A percentile compares a stretch with the other conserved stretches of the same genome.
These are phyloP conservation scores for Cucurbita maxima DNA, from an alignment of 306 rosid genomes.

Conservation along the genomic window DNA sequence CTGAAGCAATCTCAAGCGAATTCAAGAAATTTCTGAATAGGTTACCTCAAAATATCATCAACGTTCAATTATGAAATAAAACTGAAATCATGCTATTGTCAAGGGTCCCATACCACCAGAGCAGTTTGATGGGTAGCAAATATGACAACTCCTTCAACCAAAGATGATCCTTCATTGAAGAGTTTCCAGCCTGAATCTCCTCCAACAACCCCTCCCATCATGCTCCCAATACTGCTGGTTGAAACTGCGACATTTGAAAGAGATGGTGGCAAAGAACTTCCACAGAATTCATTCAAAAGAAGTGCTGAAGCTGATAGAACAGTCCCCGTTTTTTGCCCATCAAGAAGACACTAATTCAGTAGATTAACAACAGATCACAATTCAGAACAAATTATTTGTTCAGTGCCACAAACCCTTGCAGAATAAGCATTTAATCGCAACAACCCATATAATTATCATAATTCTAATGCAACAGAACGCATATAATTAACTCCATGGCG, in stretches of 20 bases:
- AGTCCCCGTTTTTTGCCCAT: constrained; percentile 81
- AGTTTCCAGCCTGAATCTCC: constrained; percentile 95
- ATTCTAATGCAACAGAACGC: constrained; percentile 1
- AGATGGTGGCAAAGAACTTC: constrained; percentile 39
- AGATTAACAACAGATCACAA: constrained; percentile 23
- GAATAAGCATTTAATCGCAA: constrained; percentile 2
- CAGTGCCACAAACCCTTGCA: constrained; percentile 1
- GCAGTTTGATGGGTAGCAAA: constrained; percentile 92
- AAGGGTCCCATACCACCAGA: constrained; percentile 77
- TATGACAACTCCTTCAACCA: constrained; percentile 73
- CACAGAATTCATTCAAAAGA: constrained; percentile 50
- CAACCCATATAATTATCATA: neutral
- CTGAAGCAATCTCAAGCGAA: constrained; percentile 29
- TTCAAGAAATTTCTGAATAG: constrained; percentile 8
- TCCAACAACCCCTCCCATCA: constrained; percentile 95
- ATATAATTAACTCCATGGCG: constrained; percentile 8
- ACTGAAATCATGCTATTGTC: constrained; percentile 27
- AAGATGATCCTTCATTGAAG: constrained; percentile 82
- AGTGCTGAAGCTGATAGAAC: constrained; percentile 89
- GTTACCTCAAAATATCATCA: constrained; percentile 12
- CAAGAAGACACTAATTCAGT: constrained; percentile 77
- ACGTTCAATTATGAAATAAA: constrained; percentile 16
- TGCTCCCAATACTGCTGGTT: constrained; percentile 72
- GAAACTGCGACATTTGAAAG: constrained; percentile 44
- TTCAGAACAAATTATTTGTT: constrained; percentile 9